Percentiles rank a stretch among this genome's conserved stretches.
Conservation (phyloP, 371 early-diverging fungal species). For the Polyrhizophydium stewartii region DNA sequence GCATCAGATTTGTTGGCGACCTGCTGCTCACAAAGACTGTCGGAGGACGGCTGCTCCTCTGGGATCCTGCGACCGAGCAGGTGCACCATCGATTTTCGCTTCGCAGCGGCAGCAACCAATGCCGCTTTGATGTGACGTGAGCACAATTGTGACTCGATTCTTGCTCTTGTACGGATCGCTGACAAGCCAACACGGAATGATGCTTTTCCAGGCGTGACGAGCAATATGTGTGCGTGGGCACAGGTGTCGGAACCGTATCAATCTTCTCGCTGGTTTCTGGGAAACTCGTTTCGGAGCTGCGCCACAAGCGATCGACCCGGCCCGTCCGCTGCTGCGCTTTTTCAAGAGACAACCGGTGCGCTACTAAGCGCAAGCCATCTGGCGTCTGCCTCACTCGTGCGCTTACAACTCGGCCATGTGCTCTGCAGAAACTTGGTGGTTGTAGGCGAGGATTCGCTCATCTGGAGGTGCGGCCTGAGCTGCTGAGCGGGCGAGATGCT, state of each 20-base stretch:
- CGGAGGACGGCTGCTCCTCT: constrained; percentile 70
- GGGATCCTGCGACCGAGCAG: constrained; percentile 54
- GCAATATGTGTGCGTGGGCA: constrained; percentile 69
- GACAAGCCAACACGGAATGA: constrained; percentile 44
- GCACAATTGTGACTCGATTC: too few species aligned
- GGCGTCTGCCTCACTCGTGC: too few species aligned
- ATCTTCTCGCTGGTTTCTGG: constrained; percentile 67
- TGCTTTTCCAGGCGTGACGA: constrained; percentile 55
- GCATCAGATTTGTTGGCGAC: constrained; percentile 60
- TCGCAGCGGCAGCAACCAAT: constrained; percentile 40
- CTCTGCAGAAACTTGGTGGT: constrained; percentile 59
- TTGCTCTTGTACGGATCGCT: too few species aligned
- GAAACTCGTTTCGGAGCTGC: constrained; percentile 55
- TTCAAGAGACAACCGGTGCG: constrained; percentile 69
- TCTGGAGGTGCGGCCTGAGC: constrained; percentile 58
- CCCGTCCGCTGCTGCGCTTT: constrained; percentile 75
- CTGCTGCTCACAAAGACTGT: constrained; percentile 67
- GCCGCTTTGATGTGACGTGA: constrained; percentile 60
- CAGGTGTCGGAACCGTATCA: constrained; percentile 61
- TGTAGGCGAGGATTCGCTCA: constrained; percentile 73
- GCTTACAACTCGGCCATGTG: background rate
- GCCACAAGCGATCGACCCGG: constrained; percentile 74
- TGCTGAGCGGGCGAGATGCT: too few species aligned
- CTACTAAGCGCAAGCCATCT: too few species aligned
- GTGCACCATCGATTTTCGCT: constrained; percentile 6